Evolutionary conservation across 805 yeast species (phyloP).

Genomic region (Metschnikowia hibisci): DNA sequence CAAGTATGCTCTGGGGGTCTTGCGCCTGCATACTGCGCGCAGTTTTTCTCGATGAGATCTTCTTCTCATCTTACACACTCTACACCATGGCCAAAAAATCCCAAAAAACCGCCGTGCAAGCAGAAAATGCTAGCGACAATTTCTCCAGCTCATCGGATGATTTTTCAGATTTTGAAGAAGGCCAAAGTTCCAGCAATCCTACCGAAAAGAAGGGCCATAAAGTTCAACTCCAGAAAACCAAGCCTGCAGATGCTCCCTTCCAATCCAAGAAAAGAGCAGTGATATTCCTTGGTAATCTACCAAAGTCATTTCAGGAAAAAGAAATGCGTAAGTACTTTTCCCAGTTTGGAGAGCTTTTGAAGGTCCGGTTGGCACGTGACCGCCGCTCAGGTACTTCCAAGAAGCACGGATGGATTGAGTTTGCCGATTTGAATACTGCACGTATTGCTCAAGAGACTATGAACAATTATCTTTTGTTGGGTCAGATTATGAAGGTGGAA

Average conservation of each 20-base stretch:
- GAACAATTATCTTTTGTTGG: slow-evolving; percentile 88
- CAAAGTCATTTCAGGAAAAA: slow-evolving; percentile 84
- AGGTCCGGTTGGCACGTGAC: slow-evolving; percentile 80
- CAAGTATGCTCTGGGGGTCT: not conserved
- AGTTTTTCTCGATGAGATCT: slow-evolving; percentile 17
- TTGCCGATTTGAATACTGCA: slow-evolving; percentile 70
- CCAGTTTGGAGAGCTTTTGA: slow-evolving; percentile 84
- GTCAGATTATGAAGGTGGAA: slow-evolving; percentile 70
- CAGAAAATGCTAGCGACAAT: slow-evolving; percentile 8
- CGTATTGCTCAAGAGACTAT: slow-evolving; percentile 88
- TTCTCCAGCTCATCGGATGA: slow-evolving; percentile 13
- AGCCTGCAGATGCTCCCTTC: slow-evolving; percentile 22
- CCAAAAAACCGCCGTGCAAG: slow-evolving; percentile 11
- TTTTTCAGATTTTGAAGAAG: slow-evolving; percentile 15
- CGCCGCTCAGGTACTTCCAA: slow-evolving; percentile 86
- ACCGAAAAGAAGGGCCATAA: slow-evolving; percentile 16
- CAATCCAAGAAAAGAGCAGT: slow-evolving; percentile 49
- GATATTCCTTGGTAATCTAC: slow-evolving; percentile 86
- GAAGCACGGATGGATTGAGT: slow-evolving; percentile 90
- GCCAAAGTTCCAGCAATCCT: not conserved
- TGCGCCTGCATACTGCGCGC: slow-evolving; percentile 4
- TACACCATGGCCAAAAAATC: slow-evolving; percentile 25
- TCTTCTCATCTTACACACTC: not conserved
- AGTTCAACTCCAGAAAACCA: slow-evolving; percentile 19
- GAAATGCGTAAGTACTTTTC: slow-evolving; percentile 76